Evolutionary conservation across 2,329 filamentous ascomycete species (phyloP).

Genomic region (Exserohilum turcica): DNA sequence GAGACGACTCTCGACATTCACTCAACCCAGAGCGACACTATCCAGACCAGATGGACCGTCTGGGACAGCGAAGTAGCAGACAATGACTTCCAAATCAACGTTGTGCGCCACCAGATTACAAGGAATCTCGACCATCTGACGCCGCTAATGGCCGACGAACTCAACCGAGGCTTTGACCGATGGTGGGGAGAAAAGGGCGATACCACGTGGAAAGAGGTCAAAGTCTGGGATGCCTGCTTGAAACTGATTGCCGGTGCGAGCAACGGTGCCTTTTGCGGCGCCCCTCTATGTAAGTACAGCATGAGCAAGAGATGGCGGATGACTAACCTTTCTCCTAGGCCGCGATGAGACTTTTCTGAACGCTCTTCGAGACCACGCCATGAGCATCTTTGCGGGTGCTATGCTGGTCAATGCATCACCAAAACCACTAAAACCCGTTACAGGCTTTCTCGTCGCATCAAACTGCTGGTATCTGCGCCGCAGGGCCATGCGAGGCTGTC

Average conservation of each 20-base stretch:
- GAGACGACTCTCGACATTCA: conserved; percentile 20
- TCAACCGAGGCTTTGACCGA: conserved; percentile 16
- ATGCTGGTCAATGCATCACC: conserved; percentile 23
- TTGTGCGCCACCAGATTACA: conserved; percentile 23
- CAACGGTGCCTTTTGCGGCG: conserved; percentile 24
- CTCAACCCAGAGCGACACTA: conserved; percentile 19
- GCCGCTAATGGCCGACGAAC: conserved; percentile 19
- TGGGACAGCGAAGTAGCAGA: conserved; percentile 20
- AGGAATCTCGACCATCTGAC: conserved; percentile 20
- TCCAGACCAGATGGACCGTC: conserved; percentile 24
- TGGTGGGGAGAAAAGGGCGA: conserved; percentile 16
- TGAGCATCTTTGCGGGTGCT: conserved; percentile 20
- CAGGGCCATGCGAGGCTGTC: conserved; percentile 15
- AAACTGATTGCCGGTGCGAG: conserved; percentile 19
- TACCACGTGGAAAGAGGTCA: conserved; percentile 21
- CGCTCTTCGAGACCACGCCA: conserved; percentile 18
- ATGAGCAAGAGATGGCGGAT: not conserved
- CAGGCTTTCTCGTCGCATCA: conserved; percentile 14
- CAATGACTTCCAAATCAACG: conserved; percentile 24
- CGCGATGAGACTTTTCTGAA: conserved; percentile 19
- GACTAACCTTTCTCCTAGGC: conserved; percentile 8
- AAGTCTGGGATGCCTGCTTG: conserved; percentile 19
- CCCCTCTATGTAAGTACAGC: conserved; percentile 17
- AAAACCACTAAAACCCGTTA: conserved; percentile 16
- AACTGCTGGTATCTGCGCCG: conserved; percentile 15